phyloP scores from a whole-genome alignment of 371 early-diverging fungal genomes.

The Mycotypha africana region DNA sequence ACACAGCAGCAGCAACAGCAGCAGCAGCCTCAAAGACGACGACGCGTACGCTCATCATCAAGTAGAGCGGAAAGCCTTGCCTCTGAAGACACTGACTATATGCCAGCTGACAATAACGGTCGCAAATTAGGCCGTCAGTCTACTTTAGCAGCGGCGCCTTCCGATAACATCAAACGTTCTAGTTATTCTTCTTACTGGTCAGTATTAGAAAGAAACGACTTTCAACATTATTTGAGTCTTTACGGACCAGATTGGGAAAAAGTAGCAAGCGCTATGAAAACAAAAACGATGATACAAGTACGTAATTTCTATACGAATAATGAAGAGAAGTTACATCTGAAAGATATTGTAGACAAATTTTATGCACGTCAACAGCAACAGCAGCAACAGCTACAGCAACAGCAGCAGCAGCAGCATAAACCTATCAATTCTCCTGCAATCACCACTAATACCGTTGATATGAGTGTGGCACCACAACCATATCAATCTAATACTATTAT shows the following conservation, averaged over 20 bases:
- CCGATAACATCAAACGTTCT: no score
- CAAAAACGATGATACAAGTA: slow-evolving; percentile 80
- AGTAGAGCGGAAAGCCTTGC: slow-evolving; percentile 14
- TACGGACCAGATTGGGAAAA: slow-evolving; percentile 78
- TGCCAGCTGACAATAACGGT: background rate
- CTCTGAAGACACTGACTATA: slow-evolving; percentile 20
- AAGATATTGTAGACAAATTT: slow-evolving; percentile 42
- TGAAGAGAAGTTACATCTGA: slow-evolving; percentile 60
- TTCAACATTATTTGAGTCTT: slow-evolving; percentile 50
- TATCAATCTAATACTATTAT: no score
- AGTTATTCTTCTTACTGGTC: slow-evolving; percentile 86
- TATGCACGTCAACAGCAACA: slow-evolving; percentile 10
- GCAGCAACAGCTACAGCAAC: no score
- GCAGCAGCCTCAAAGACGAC: slow-evolving; percentile 10
- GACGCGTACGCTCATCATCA: slow-evolving; percentile 22
- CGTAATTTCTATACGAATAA: slow-evolving; percentile 78
- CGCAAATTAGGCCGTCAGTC: slow-evolving; percentile 27
- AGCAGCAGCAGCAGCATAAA: no score
- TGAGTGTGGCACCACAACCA: no score
- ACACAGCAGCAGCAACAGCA: background rate
- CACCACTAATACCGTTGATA: no score
- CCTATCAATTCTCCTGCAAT: no score
- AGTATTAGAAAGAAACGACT: slow-evolving; percentile 70
- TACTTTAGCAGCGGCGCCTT: slow-evolving; percentile 14
- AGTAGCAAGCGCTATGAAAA: slow-evolving; percentile 64